These are phyloP conservation scores for Rosa hybrid DNA, from an alignment of 331 rosid genomes.

Conservation along the genomic window DNA sequence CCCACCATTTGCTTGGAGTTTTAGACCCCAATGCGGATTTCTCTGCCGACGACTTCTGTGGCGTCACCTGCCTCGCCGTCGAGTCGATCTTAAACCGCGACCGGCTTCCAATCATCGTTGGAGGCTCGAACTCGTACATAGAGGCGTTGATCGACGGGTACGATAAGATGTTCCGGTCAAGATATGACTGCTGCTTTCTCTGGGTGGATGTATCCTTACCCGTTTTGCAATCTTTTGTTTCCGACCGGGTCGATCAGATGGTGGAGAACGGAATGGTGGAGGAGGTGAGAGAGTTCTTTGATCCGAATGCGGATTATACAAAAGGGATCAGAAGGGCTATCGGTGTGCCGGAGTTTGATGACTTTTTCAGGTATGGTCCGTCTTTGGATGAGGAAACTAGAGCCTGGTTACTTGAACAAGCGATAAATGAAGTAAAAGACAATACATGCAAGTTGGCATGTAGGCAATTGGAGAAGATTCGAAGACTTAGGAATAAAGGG, in stretches of 20 bases:
- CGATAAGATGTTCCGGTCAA: constrained; percentile 46
- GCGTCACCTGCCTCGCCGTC: constrained; percentile 35
- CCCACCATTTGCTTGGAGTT: constrained; percentile 76
- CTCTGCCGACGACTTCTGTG: constrained; percentile 48
- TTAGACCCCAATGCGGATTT: constrained; percentile 52
- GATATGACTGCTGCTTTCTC: constrained; percentile 63
- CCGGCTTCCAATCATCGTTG: constrained; percentile 73
- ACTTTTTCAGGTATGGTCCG: constrained; percentile 46
- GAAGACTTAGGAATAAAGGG: constrained; percentile 52
- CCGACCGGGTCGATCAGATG: constrained; percentile 70
- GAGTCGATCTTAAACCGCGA: constrained; percentile 39
- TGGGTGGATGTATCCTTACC: constrained; percentile 73
- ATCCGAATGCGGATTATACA: constrained; percentile 49
- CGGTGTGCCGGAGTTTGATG: constrained; percentile 81
- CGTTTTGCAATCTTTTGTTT: constrained; percentile 45
- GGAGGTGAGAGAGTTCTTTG: constrained; percentile 51
- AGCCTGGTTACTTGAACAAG: constrained; percentile 31
- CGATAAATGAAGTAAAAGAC: constrained; percentile 50
- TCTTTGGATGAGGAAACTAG: constrained; percentile 25
- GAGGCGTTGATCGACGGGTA: constrained; percentile 62
- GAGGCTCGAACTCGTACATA: constrained; percentile 83
- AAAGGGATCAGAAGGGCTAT: constrained; percentile 71
- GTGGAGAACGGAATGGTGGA: constrained; percentile 56
- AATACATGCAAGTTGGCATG: constrained; percentile 60
- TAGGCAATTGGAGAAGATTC: constrained; percentile 61